Base-by-base conservation (phyloP, 495 filamentous ascomycete species). In the Aspergillus haitiensis region DNA sequence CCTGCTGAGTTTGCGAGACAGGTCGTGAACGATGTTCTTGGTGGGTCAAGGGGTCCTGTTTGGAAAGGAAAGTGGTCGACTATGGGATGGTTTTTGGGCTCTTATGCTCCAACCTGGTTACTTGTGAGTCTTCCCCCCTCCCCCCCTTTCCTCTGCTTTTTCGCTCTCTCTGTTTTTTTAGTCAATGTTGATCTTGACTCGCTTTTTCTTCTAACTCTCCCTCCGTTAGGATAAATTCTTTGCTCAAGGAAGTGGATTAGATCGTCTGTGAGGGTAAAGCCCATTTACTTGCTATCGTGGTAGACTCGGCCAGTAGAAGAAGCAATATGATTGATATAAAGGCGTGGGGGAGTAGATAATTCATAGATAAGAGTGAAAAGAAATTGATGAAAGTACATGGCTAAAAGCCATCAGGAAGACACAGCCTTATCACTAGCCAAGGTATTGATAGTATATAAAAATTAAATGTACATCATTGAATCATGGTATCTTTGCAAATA, bases 61-160 rank as follows among this genome's bases (percentile, higher is more conserved):
- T 69, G 67, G 69, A 65, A 45, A 40, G 69, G 64, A 4, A 58
- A 56, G 27, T 58, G 65, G 52, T 37, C 64, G 13, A 58, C 56
- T 7, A 56, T 65, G 7, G 59, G 42, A 18, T 56, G 61, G 33
- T 65, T 64, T 49, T 11, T 51, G 7, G 37, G 46, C 2, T 49
- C 52, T 5, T 61, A 56, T 51, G 15, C 65, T 9, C 68, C 68
- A 36, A 21, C 42, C 0, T 68, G 58, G 45, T 1, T 70, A 11
- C 27, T 64, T 49, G 68, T 70, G 47, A 64, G 67, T 18, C 12
- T 42, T 42, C n/a, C 11, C 15, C 5, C 21, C 10, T 5, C 5
- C 21, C 21, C 21, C 3, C 3, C 21, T 3, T 27, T 3, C 21
- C 21, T 27, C 21, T n/a, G n/a, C n/a, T n/a, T n/a, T n/a, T n/a